Base-by-base conservation (phyloP, 2,329 filamentous ascomycete species). In the Claviceps humidiphila region DNA sequence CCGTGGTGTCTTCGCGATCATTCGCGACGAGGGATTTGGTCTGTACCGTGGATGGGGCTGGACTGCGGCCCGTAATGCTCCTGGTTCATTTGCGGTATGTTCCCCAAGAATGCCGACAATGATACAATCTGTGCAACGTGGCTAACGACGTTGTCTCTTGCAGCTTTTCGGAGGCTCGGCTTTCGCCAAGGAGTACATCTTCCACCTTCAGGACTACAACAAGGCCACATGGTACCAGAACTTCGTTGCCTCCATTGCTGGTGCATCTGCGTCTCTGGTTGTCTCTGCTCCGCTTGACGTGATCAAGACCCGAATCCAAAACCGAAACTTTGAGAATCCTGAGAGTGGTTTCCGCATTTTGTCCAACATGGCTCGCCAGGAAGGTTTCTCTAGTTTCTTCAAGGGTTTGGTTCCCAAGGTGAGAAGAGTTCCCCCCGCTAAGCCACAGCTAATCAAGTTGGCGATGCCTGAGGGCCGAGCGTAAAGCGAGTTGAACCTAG, bases 281-380 rank as follows among this genome's bases (percentile, higher is more conserved):
- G 91, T 98, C 49, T 96, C 90, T n/a, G 90, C 90, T 24, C 91
- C 91, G 30, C 79, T 97, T 54, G 91, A 97, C 66, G 91, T 97
- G 61, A 93, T 97, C 79, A 97, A 97, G 80, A 96, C 91, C 55
- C 83, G 91, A 64, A 95, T 97, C 63, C 91, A 97, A 74, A 97
- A 97, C 79, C 82, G 87, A 66, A 97, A 98, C 77, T 98, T 98
- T 63, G 93, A 98, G 58, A 93, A 95, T 76, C 91, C 91, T 55
- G 89, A 97, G 75, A 86, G 86, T 61, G 93, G 93, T 44, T 89
- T 95, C 78, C 81, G 82, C 64, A 97, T 98, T 62, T 74, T 98
- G 56, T 78, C 82, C 57, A 95, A 89, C 68, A 98, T 98, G 93
- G 80, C 87, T 58, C 87, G 84, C 75, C 81, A 95, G 61, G 93